Conservation (phyloP, 345 rosid species). For the Firmiana major region DNA sequence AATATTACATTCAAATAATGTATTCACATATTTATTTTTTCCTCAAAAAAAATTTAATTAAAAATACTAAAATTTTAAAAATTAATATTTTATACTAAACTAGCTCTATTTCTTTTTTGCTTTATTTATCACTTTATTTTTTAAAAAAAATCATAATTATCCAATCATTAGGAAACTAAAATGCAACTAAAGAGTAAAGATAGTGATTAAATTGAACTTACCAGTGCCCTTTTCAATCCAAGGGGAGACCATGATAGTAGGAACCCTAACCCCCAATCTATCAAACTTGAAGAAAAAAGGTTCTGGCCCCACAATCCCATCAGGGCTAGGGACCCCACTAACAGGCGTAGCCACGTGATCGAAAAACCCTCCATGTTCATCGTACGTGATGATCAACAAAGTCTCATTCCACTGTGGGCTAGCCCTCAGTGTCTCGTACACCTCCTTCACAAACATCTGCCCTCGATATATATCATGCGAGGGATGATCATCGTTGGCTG, state of each 20-base stretch:
- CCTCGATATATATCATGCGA: constrained; percentile 92
- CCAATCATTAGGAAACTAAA: neutral
- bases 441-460: constrained; percentile 80
- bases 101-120: too few species aligned
- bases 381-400: constrained; percentile 73
- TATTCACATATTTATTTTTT: too few species aligned
- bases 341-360: constrained; percentile 94
- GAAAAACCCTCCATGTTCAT: constrained; percentile 88
- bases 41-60: too few species aligned
- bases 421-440: constrained; percentile 78
- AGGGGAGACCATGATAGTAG: constrained; percentile 73
- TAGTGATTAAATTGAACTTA: constrained; percentile 3
- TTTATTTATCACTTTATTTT: too few species aligned
- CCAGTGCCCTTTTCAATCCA: constrained; percentile 88
- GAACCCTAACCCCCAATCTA: constrained; percentile 79
- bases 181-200: neutral
- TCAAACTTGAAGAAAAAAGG: constrained; percentile 69
- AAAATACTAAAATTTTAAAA: too few species aligned
- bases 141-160: too few species aligned
- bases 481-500: constrained; percentile 86
- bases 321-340: constrained; percentile 77
- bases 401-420: constrained; percentile 94
- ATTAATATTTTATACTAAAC: too few species aligned
- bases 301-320: constrained; percentile 76
- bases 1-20: too few species aligned